These are phyloP conservation scores for Auricularia sp. DNA, from an alignment of 768 basidiomycete genomes.

Conservation along the genomic window DNA sequence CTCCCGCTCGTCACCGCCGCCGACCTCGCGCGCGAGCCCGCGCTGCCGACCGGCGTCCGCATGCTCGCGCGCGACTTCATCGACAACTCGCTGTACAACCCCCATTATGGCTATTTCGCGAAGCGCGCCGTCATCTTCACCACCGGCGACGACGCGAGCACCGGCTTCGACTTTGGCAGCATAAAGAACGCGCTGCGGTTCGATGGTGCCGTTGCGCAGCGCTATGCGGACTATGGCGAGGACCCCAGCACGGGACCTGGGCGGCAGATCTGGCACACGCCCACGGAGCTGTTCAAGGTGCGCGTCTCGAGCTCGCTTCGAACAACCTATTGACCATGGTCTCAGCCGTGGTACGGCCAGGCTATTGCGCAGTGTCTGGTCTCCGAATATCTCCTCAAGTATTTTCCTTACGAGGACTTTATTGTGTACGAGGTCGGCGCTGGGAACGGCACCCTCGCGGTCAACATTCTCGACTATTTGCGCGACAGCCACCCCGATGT, in stretches of 20 bases:
- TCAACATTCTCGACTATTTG: conserved; percentile 77
- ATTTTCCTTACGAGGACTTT: conserved; percentile 94
- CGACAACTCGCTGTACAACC: conserved; percentile 94
- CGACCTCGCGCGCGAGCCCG: conserved; percentile 42
- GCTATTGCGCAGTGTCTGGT: conserved; percentile 84
- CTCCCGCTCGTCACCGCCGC: conserved; percentile 62
- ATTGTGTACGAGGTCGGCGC: conserved; percentile 96
- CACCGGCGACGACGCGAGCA: conserved; percentile 33
- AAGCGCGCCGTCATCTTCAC: conserved; percentile 87
- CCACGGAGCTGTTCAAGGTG: conserved; percentile 95
- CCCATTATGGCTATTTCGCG: conserved; percentile 94
- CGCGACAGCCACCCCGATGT: conserved; percentile 74
- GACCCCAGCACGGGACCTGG: conserved; percentile 55
- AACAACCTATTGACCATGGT: background rate
- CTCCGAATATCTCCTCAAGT: conserved; percentile 85
- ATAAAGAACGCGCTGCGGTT: conserved; percentile 68
- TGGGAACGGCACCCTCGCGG: conserved; percentile 91
- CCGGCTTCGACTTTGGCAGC: conserved; percentile 51
- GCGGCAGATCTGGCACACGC: conserved; percentile 96
- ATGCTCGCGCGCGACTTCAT: conserved; percentile 96
- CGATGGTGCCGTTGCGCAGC: conserved; percentile 65
- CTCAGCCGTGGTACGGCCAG: conserved; percentile 88
- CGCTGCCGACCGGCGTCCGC: conserved; percentile 72
- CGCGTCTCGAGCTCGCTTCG: conserved; percentile 12
- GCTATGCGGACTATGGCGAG: conserved; percentile 63